Evolutionary conservation across 2,329 filamentous ascomycete species (phyloP), one percentile per base, ranked within the genome.

Genomic region (Cyphellophora attinorum): DNA sequence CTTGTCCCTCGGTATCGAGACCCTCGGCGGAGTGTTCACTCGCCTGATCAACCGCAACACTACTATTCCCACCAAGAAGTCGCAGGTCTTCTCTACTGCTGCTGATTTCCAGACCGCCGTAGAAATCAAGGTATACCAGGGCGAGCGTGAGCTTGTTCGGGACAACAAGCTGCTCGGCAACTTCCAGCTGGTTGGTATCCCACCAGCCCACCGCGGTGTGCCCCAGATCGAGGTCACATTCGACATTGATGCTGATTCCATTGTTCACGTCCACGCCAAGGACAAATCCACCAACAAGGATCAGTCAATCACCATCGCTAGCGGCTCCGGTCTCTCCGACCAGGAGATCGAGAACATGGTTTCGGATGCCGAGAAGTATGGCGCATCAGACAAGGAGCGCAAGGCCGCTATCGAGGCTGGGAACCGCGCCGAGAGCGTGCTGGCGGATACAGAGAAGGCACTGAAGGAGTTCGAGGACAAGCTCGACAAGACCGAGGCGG

Each of bases 251-350:
- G 89, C 89, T 55, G 86, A 96, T 65, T 93, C 86, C 12, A 95
- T 96, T 53, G 86, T 96, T 53, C 88, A 95, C 72, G 89, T 96
- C 46, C 83, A 91, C 63, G 89, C 89, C 64, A 94, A 93, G 76
- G 89, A 96, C 71, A 95, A 96, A 81, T 89, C 86, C 52, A 96
- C 88, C 68, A 85, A 85, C 79, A 96, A 95, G 80, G 89, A 96
- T 61, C 89, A 98, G 74, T 95, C 88, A 44, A 96, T 98, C 69
- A 96, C 89, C 60, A 94, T 98, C 61, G 88, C 89, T 37, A 95
- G 88, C 40, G 91, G 89, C 62, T 96, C 89, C 47, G 89, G 91
- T 77, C 82, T 96, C 39, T 94, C 85, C 31, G 88, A 98, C 44
- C 64, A 73, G 37, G 89, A 98, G 73, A 98, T 98, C 49, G 76